Base-by-base conservation (phyloP, 805 yeast species). In the Cyberlindnera subsufficiens region DNA sequence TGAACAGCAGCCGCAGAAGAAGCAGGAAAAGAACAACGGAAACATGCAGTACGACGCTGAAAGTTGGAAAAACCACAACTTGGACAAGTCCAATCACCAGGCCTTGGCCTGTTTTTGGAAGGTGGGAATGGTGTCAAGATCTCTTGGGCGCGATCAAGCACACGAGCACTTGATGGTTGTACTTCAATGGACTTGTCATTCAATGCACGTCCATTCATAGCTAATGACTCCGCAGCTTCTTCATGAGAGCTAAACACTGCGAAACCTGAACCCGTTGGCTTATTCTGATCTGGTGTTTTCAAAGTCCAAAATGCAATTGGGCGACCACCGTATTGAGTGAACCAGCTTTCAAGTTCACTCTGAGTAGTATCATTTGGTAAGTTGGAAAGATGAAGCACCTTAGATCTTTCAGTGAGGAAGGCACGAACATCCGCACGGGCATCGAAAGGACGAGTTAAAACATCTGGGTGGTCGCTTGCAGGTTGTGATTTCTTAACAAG, bases 61-160 rank as follows among this genome's bases (percentile, higher is more conserved):
- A 90, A 90, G 63, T 90, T 90, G 19, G 95, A 86, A 57, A 90
- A 90, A 1, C 96, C 96, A 70, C 97, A 90, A 6, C 90, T 81
- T 20, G 96, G 96, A 63, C 97, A 90, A n/a, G 86, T 86, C 97
- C 97, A 90, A 61, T 90, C 97, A 17, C 97, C 97, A 0, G 97
- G 97, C 58, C 97, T 73, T 18, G 96, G 96, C 54, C 93, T 74
- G 63, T 90, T 89, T 52, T 87, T 84, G 30, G 81, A 75, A 27
- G 83, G 79, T 14, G 96, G 96, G 65, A 90, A 90, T 4, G 95
- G 88, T 0, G 86, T 74, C 46, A 90, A 67, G 35, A 90, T 75
- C 32, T 85, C 95, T 52, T 79, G 84, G 1, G 96, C 96, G 47
- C 79, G 75, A 51, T 87, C 96, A 38, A 90, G 68, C 3, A 90